Percentiles rank a stretch among this genome's conserved stretches.
Conservation (phyloP, 2,329 filamentous ascomycete species). For the Ustulina deusta region DNA sequence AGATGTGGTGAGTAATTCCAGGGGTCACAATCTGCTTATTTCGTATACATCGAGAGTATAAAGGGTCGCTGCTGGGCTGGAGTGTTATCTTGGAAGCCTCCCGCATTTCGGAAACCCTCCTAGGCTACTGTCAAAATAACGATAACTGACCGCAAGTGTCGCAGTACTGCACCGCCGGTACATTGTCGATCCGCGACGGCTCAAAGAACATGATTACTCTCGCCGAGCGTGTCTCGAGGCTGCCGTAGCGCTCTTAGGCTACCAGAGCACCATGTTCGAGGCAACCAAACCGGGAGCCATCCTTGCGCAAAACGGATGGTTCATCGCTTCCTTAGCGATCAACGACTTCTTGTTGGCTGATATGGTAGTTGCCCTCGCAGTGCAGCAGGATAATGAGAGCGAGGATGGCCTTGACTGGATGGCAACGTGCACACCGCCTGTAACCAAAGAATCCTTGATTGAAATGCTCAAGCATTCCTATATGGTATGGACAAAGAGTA, state of each 20-base stretch:
- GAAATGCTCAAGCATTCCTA: slow-evolving; percentile 58
- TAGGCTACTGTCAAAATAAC: neutral
- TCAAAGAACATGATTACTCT: slow-evolving; percentile 64
- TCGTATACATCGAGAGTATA: neutral
- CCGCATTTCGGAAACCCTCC: neutral
- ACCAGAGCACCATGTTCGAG: slow-evolving; percentile 62
- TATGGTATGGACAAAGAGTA: slow-evolving; percentile 57
- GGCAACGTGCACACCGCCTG: slow-evolving; percentile 48
- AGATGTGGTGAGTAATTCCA: slow-evolving; percentile 53
- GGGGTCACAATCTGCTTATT: neutral
- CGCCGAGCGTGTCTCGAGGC: slow-evolving; percentile 63
- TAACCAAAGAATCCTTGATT: slow-evolving; percentile 56
- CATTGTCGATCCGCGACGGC: slow-evolving; percentile 57
- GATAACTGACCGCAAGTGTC: neutral
- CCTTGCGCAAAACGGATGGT: slow-evolving; percentile 66
- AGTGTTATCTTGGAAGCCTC: neutral
- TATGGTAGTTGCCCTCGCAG: slow-evolving; percentile 68
- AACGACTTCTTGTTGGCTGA: slow-evolving; percentile 73
- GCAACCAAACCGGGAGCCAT: slow-evolving; percentile 65
- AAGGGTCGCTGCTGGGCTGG: neutral
- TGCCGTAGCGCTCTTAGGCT: slow-evolving; percentile 61
- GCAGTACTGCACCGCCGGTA: slow-evolving; percentile 66
- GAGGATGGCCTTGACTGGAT: slow-evolving; percentile 54
- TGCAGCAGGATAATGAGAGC: slow-evolving; percentile 57
- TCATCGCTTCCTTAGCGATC: slow-evolving; percentile 67